phyloP scores from a whole-genome alignment of 1,284 basidiomycete species.

The Rhodotorula sp. region DNA sequence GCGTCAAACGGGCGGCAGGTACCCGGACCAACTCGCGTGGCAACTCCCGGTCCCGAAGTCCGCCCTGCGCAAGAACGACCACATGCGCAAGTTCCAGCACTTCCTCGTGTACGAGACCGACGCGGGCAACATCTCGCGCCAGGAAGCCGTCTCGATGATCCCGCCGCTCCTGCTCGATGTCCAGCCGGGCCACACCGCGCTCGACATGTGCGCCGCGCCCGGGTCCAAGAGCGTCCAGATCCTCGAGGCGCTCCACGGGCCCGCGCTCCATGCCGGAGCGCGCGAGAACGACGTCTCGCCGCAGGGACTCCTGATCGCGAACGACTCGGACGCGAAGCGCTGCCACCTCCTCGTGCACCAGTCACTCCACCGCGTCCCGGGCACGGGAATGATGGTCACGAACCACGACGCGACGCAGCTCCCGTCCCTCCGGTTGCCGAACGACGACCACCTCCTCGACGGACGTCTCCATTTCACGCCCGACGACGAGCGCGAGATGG shows the following conservation, averaged over 20 bases:
- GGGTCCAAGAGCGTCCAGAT: conserved; percentile 96
- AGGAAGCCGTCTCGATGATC: conserved; percentile 98
- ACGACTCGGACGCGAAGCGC: conserved; percentile 89
- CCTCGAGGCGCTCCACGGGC: conserved; percentile 66
- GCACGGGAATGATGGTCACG: conserved; percentile 88
- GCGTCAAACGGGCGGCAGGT: no score
- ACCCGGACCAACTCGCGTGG: conserved; percentile 92
- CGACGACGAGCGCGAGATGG: conserved; percentile 29
- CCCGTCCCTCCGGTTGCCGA: conserved; percentile 52
- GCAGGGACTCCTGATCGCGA: conserved; percentile 77
- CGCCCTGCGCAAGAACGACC: conserved; percentile 81
- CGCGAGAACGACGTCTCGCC: conserved; percentile 57
- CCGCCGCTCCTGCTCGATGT: conserved; percentile 94
- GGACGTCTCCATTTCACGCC: conserved; percentile 14
- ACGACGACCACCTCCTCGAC: not conserved
- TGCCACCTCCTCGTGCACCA: conserved; percentile 98
- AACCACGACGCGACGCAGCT: conserved; percentile 92
- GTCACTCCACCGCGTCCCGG: conserved; percentile 81
- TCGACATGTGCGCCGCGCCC: conserved; percentile 99
- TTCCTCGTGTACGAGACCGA: conserved; percentile 98
- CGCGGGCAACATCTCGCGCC: conserved; percentile 92
- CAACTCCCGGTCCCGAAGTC: conserved; percentile 90
- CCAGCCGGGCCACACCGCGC: conserved; percentile 81
- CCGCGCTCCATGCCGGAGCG: conserved; percentile 45
- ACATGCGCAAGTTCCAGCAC: conserved; percentile 93